Evolutionary conservation across 108 stramenopile genomes (phyloP).

Genomic region (Cylindrotheca fusiformis): DNA sequence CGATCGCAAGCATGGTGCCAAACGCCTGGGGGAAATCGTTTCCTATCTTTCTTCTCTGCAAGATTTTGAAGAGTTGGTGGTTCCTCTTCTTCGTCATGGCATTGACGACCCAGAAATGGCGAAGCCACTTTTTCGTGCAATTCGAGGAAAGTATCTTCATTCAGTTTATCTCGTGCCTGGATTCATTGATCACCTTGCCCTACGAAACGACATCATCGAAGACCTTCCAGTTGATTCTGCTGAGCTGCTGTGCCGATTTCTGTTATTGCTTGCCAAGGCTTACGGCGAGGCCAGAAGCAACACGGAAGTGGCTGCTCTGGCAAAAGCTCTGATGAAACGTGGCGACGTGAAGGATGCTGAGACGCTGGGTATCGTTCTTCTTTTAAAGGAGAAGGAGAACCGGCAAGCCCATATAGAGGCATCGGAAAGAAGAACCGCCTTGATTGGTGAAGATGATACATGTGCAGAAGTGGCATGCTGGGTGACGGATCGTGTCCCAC

Average conservation of each 20-base stretch:
- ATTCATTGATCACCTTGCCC: constrained; percentile 21
- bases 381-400: constrained; percentile 19
- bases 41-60: constrained; percentile 19
- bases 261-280: constrained; percentile 20
- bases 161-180: constrained; percentile 24
- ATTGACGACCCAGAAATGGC: constrained; percentile 24
- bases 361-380: constrained; percentile 28
- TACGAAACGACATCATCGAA: constrained; percentile 2
- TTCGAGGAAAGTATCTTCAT: constrained; percentile 14
- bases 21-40: constrained; percentile 27
- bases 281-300: constrained; percentile 34
- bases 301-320: constrained; percentile 21
- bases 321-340: constrained; percentile 17
- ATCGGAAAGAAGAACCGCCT: not conserved
- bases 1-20: constrained; percentile 24
- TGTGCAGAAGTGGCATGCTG: constrained; percentile 26
- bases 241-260: constrained; percentile 22
- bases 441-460: not conserved
- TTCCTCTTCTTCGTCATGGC: constrained; percentile 27
- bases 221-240: constrained; percentile 5
- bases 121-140: constrained; percentile 30
- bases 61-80: constrained; percentile 25
- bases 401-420: not conserved
- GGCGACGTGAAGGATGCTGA: constrained; percentile 11
- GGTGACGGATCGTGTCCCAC: constrained; percentile 39